A percentile compares a stretch with the other conserved stretches of the same genome.
These are phyloP conservation scores for Claviceps paspali DNA, from an alignment of 2,329 filamentous ascomycete genomes.

Conservation along the genomic window DNA sequence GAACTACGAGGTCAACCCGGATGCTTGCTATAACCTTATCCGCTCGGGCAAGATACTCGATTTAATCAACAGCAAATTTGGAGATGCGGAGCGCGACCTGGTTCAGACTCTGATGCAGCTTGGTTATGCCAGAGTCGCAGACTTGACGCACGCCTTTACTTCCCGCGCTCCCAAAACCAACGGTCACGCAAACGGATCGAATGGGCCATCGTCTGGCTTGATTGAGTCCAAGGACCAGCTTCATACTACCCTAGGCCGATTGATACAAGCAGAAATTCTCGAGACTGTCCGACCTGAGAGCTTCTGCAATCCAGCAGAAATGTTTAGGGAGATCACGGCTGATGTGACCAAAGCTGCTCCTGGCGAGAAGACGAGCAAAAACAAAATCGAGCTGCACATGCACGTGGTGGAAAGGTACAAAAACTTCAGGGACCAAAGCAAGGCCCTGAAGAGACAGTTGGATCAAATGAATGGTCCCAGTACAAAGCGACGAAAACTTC, in stretches of 20 bases:
- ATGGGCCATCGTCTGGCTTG: conserved; percentile 16
- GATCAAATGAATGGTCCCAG: conserved; percentile 24
- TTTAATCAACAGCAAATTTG: conserved; percentile 58
- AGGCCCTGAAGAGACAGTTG: conserved; percentile 35
- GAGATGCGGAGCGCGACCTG: conserved; percentile 56
- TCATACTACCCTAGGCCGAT: conserved; percentile 33
- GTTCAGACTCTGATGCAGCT: conserved; percentile 60
- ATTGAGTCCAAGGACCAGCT: conserved; percentile 33
- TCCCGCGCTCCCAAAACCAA: conserved; percentile 21
- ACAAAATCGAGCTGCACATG: conserved; percentile 46
- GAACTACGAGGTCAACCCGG: conserved; percentile 71
- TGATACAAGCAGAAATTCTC: conserved; percentile 52
- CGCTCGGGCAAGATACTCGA: conserved; percentile 71
- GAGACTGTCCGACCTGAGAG: conserved; percentile 43
- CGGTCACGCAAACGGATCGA: conserved; percentile 19
- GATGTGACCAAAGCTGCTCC: conserved; percentile 37
- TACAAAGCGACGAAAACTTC: conserved; percentile 39
- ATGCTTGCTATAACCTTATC: conserved; percentile 66
- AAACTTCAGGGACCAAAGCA: conserved; percentile 36
- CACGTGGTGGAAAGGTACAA: conserved; percentile 38
- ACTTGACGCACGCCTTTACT: conserved; percentile 50
- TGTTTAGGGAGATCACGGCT: conserved; percentile 45
- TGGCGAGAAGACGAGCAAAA: conserved; percentile 37
- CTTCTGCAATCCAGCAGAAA: conserved; percentile 46
- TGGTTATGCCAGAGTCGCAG: conserved; percentile 59